Percentiles rank a stretch among this genome's conserved stretches.
Conservation (phyloP, 176 grass and related monocot genomes). For the Hsuehochloa calcarea region DNA sequence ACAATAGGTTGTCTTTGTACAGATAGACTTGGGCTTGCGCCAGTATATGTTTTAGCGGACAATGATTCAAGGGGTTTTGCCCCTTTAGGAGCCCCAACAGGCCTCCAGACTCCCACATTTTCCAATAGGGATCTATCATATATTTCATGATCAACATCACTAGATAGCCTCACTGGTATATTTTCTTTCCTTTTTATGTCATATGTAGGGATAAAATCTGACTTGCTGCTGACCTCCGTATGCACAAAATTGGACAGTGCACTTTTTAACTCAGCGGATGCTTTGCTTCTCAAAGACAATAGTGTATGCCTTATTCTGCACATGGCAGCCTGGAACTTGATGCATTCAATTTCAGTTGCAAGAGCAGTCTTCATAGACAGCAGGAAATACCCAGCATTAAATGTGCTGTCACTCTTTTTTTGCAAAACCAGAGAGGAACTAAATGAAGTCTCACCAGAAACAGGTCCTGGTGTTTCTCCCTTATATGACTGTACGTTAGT, state of each 20-base stretch:
- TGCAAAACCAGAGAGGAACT: conserved; percentile 46
- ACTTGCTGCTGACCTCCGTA: conserved; percentile 46
- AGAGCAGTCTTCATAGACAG: conserved; percentile 79
- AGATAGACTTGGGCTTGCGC: conserved; percentile 44
- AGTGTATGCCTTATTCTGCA: conserved; percentile 85
- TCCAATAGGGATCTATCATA: conserved; percentile 56
- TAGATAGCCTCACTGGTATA: conserved; percentile 71
- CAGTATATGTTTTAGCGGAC: conserved; percentile 45
- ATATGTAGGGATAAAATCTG: conserved; percentile 40
- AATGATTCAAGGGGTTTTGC: conserved; percentile 57
- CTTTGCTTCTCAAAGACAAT: conserved; percentile 71
- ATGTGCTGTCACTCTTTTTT: conserved; percentile 71
- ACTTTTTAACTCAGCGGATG: conserved; percentile 46
- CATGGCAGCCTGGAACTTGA: conserved; percentile 88
- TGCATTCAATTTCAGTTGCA: conserved; percentile 88
- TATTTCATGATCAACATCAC: conserved; percentile 76
- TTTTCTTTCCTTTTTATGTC: conserved; percentile 82
- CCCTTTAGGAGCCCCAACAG: conserved; percentile 67
- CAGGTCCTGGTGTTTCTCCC: conserved; percentile 44
- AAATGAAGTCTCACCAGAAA: conserved; percentile 57
- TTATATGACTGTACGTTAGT: conserved; percentile 47
- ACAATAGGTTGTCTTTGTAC: conserved; percentile 65
- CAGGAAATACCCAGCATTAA: conserved; percentile 61
- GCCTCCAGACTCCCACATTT: conserved; percentile 81
- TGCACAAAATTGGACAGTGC: conserved; percentile 39